Evolutionary conservation across 2,329 filamentous ascomycete species (phyloP), one percentile per base, ranked within the genome.

Genomic region (Talaromyces atroroseus): DNA sequence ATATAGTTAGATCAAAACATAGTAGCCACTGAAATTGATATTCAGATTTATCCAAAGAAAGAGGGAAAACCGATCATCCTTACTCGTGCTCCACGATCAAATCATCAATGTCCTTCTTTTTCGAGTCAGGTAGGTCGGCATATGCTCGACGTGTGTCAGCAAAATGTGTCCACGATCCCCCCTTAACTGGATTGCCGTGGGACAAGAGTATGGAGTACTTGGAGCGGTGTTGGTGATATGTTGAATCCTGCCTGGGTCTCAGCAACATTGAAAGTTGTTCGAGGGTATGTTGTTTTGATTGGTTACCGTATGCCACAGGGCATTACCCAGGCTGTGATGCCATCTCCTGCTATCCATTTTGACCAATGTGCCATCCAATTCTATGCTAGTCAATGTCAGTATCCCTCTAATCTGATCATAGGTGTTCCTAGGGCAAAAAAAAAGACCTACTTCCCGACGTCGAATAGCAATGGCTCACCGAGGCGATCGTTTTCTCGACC

Each of bases 161-260:
- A 57, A 64, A 65, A 44, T 63, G 61, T 44, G 62, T 65, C 56
- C 59, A 64, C 16, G 59, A 62, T 34, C 57, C 59, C 2, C 60
- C 63, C 10, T 57, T 56, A 2, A 60, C 58, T 5, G 59, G 61
- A 24, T 54, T 60, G 10, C 59, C 60, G 48, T 65, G 64, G 18
- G 57, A 64, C 16, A 61, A 55, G 12, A 62, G 54, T 36, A 62
- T 61, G 3, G 65, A 66, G 53, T 66, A 67, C 49, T 65, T 65
- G 1, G 64, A 63, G 10, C 64, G 63, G 26, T 65, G 61, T 49
- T 67, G 65, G 50, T 67, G 60, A 57, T 63, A 66, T 32, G 62
- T 62, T 12, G 65, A 66, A 40, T 67, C 64, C 54, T 59, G 48
- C 21, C 29, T 49, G 12, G 20, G 24, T 5, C 3, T 57, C n/a